phyloP scores from a whole-genome alignment of 192 early-diverging fungal genomes.

The Entomortierella lignicola region DNA sequence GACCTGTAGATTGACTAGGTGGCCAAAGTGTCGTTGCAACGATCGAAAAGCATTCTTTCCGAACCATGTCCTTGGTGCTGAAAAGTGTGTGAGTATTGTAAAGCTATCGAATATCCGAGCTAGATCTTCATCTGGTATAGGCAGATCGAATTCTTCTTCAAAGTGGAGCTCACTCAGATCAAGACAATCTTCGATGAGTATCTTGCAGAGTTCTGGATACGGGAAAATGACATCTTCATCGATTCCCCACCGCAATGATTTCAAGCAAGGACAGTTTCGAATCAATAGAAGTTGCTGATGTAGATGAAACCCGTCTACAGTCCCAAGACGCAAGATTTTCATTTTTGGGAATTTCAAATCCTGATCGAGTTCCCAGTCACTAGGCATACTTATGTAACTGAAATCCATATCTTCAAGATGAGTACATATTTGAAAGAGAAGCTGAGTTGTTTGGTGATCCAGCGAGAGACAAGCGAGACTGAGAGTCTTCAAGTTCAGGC shows the following conservation, averaged over 20 bases:
- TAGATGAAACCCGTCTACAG: neutral
- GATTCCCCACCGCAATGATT: neutral
- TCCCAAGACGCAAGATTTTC: neutral
- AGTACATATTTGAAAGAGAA: neutral
- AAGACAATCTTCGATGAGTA: neutral
- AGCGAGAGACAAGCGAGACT: neutral
- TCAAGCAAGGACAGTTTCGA: slow-evolving; percentile 3
- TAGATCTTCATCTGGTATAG: slow-evolving; percentile 4
- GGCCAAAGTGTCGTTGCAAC: slow-evolving; percentile 8
- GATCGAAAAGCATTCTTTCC: slow-evolving; percentile 6
- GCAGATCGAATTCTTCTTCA: neutral
- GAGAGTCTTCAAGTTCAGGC: too few relatives aligned
- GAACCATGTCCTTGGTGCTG: slow-evolving; percentile 2
- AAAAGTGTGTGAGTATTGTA: slow-evolving; percentile 1
- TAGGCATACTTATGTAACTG: neutral
- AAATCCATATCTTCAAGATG: neutral
- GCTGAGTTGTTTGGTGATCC: neutral
- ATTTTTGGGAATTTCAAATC: neutral
- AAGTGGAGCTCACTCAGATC: neutral
- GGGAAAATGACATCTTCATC: slow-evolving; percentile 2
- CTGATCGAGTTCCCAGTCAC: neutral
- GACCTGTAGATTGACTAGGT: slow-evolving; percentile 1
- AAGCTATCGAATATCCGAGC: neutral
- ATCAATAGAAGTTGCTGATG: slow-evolving; percentile 2
- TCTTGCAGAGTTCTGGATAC: neutral